Conservation (phyloP, 768 basidiomycete genomes). For the Russula emetica region DNA sequence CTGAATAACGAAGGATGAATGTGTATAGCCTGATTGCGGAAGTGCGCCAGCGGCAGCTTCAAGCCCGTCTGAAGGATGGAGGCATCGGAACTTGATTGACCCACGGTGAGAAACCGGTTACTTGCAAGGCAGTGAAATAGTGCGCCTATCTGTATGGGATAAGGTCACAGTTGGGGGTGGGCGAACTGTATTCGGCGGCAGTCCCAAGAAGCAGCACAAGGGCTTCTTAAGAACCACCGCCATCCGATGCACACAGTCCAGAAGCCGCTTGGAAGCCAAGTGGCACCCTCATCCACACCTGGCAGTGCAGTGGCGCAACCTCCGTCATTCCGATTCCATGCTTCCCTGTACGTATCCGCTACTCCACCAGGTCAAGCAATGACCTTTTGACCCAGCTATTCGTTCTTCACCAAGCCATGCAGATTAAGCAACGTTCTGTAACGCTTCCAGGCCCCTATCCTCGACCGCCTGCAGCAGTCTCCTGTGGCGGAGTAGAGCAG, state of each 20-base stretch:
- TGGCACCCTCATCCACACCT: slow-evolving; percentile 12
- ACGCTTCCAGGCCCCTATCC: slow-evolving; percentile 26
- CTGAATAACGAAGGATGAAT: slow-evolving; percentile 6
- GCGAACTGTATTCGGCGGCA: slow-evolving; percentile 6
- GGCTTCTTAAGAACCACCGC: slow-evolving; percentile 2
- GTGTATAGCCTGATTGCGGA: slow-evolving; percentile 4
- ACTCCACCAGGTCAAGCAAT: slow-evolving; percentile 7
- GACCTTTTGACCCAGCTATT: slow-evolving; percentile 13
- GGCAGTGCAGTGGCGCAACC: slow-evolving; percentile 14
- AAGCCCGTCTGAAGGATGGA: slow-evolving; percentile 1
- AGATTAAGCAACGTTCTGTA: slow-evolving; percentile 24
- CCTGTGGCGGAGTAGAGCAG: slow-evolving; percentile 15
- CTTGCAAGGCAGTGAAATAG: slow-evolving; percentile 16
- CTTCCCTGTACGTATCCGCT: slow-evolving; percentile 22
- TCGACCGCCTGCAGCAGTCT: slow-evolving; percentile 7
- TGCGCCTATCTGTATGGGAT: slow-evolving; percentile 23
- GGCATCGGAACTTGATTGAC: slow-evolving; percentile 12
- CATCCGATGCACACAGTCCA: slow-evolving; percentile 20
- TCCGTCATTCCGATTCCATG: slow-evolving; percentile 5
- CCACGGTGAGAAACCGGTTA: slow-evolving; percentile 11
- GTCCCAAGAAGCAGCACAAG: not conserved
- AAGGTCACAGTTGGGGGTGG: slow-evolving; percentile 24
- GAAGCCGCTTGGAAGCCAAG: slow-evolving; percentile 10
- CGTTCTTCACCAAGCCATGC: slow-evolving; percentile 21
- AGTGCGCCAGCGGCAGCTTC: slow-evolving; percentile 22